These are phyloP conservation scores for Penicillium pancosmium DNA, from an alignment of 495 filamentous ascomycete genomes.

Conservation along the genomic window DNA sequence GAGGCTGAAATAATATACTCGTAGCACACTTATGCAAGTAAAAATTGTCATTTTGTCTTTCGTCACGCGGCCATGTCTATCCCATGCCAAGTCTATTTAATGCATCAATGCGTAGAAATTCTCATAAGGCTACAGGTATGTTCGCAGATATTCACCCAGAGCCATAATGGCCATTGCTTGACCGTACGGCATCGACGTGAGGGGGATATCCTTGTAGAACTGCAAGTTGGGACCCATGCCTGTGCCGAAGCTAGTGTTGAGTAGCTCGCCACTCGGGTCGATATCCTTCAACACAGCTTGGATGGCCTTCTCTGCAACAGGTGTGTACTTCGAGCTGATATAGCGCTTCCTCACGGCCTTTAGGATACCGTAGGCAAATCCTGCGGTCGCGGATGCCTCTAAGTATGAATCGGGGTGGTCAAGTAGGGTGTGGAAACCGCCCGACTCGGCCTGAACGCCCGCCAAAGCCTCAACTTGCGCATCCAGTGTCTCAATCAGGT, in stretches of 20 bases:
- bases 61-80: slow-evolving; percentile 2
- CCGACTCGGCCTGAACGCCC: slow-evolving; percentile 55
- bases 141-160: slow-evolving; percentile 64
- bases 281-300: slow-evolving; percentile 62
- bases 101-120: not conserved
- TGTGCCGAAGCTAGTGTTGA: slow-evolving; percentile 73
- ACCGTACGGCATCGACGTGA: slow-evolving; percentile 77
- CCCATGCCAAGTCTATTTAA: slow-evolving; percentile 5
- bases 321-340: slow-evolving; percentile 51
- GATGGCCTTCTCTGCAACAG: slow-evolving; percentile 61
- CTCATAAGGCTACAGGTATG: slow-evolving; percentile 37
- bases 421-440: slow-evolving; percentile 70
- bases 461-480: slow-evolving; percentile 64
- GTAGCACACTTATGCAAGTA: too few relatives aligned
- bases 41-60: not conserved
- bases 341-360: slow-evolving; percentile 70
- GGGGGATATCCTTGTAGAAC: slow-evolving; percentile 68
- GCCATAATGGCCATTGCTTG: slow-evolving; percentile 80
- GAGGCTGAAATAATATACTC: not conserved
- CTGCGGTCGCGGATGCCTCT: slow-evolving; percentile 73
- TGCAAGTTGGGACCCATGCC: slow-evolving; percentile 67
- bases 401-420: slow-evolving; percentile 65
- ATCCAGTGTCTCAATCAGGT: slow-evolving; percentile 61
- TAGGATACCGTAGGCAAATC: slow-evolving; percentile 74
- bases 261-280: slow-evolving; percentile 62